phyloP scores from a whole-genome alignment of 2,329 filamentous ascomycete genomes.

The Ophiocordyceps robertsii region DNA sequence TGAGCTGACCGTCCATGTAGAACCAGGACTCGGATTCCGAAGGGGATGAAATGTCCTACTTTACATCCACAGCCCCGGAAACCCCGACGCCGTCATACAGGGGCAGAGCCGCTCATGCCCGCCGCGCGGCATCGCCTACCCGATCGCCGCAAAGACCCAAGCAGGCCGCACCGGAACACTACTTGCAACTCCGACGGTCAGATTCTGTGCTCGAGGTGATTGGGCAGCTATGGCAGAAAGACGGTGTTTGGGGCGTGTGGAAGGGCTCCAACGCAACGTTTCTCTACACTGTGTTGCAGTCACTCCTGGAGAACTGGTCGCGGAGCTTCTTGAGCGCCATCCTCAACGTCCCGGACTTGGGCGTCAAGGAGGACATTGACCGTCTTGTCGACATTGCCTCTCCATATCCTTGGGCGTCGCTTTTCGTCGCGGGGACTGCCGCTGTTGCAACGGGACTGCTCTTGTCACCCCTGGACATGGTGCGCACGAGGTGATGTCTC shows the following conservation, averaged over 20 bases:
- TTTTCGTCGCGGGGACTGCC: slow-evolving; percentile 55
- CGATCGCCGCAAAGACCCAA: slow-evolving; percentile 18
- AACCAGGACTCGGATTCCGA: slow-evolving; percentile 52
- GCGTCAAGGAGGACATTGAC: slow-evolving; percentile 63
- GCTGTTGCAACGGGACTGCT: slow-evolving; percentile 63
- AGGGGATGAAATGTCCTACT: slow-evolving; percentile 71
- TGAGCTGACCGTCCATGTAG: neutral
- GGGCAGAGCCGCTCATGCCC: slow-evolving; percentile 18
- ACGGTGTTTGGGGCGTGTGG: slow-evolving; percentile 87
- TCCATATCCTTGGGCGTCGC: slow-evolving; percentile 67
- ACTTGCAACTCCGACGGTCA: slow-evolving; percentile 56
- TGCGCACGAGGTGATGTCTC: slow-evolving; percentile 51
- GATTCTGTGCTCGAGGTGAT: slow-evolving; percentile 81
- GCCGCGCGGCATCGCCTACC: slow-evolving; percentile 17
- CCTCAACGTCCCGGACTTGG: slow-evolving; percentile 77
- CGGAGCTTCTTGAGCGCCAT: slow-evolving; percentile 82
- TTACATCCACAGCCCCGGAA: slow-evolving; percentile 50
- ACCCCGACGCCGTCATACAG: slow-evolving; percentile 34
- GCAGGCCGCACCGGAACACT: slow-evolving; percentile 33
- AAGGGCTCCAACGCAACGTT: slow-evolving; percentile 89
- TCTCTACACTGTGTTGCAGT: slow-evolving; percentile 74
- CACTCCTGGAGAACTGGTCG: slow-evolving; percentile 83
- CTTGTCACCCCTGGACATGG: slow-evolving; percentile 77
- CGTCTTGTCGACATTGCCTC: slow-evolving; percentile 60
- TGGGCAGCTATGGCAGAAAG: slow-evolving; percentile 75